Evolutionary conservation across 495 filamentous ascomycete species (phyloP), one percentile per base, ranked within the genome.

Genomic region (Margaritispora aquatica): DNA sequence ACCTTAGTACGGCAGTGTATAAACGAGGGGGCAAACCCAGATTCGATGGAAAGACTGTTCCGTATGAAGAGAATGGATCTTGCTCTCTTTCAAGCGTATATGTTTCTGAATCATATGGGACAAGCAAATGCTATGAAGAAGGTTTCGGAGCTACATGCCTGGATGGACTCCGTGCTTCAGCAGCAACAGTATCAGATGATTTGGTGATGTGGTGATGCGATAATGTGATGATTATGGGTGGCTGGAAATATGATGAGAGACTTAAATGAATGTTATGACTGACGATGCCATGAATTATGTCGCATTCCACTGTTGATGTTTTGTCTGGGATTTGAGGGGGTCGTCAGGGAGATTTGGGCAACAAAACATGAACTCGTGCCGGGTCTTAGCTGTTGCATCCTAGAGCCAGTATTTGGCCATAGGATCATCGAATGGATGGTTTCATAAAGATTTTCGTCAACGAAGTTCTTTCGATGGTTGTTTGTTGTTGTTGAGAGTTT

Each of bases 61-160:
- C 55, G 26, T 15, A 26, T 57, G 26, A 26, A 57, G 26, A 36
- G 52, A 13, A 23, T 54, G 29, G 52, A 54, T 54, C 52, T 54
- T 36, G 52, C 31, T n/a, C 21, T 54, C 9, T 22, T 54, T 38
- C 52, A 54, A 21, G 52, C 52, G 8, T 36, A 54, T n/a, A 36
- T 54, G 31, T 22, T 36, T 34, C 21, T 54, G n/a, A 11, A 24
- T 24, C 52, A 36, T 10, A 54, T 21, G 11, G 44, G 44, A n/a
- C 41, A 57, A 13, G 10, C 26, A 2, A 44, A 57, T 49, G 55
- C 55, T 19, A 15, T 50, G 23, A 57, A 57, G 24, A 57, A 31
- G 26, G 41, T 49, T 3, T 49, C 44, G 17, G 55, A 49, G 19
- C 10, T 57, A 19, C 55, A 57, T 34, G 19, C 41, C 24, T 57